Base-by-base conservation (phyloP, 768 basidiomycete genomes). In the Calvatia gigantea region DNA sequence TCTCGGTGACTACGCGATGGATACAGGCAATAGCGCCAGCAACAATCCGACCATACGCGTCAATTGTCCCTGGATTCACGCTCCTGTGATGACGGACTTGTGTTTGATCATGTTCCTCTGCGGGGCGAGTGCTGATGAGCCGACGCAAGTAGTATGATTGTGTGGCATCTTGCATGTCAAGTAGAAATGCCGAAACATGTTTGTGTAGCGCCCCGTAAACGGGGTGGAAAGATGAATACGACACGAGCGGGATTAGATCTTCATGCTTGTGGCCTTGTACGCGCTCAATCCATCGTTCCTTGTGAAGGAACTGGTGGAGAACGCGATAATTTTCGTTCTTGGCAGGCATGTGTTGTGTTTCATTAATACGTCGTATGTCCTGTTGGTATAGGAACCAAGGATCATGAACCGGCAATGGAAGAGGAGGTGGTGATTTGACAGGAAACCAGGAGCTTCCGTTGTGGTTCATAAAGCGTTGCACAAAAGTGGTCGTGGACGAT, bases 81-180 rank as follows among this genome's bases (percentile, higher is more conserved):
- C 32, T 29, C 14, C 8, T 23, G 48, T 60, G 61, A 31, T 56
- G 53, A 3, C 42, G 2, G 12, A 28, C 17, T 27, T 27, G 32
- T n/a, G 38, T 55, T 6, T 41, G 12, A 5, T 51, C 28, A 23
- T 60, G 56, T 32, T 62, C 61, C 5, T 29, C n/a, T 6, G 35
- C 39, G 9, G 61, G 61, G 37, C 59, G 53, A 14, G 45, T 46
- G 3, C 61, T 53, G 23, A 62, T 56, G 2, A 58, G 38, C 1
- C 53, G 59, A 6, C 54, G 61, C 6, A 62, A 38, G 8, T 29
- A 47, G 19, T 19, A 15, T 4, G 31, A 14, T 5, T 38, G 21
- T 4, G 43, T 12, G 3, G 42, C 14, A 14, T 39, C 42, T 29
- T 57, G 51, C 1, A 51, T 37, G 4, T 46, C 21, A 7, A 8